Evolutionary conservation across 2,329 filamentous ascomycete species (phyloP), one percentile per base, ranked within the genome.

Genomic region (Fusarium pseudograminearum): DNA sequence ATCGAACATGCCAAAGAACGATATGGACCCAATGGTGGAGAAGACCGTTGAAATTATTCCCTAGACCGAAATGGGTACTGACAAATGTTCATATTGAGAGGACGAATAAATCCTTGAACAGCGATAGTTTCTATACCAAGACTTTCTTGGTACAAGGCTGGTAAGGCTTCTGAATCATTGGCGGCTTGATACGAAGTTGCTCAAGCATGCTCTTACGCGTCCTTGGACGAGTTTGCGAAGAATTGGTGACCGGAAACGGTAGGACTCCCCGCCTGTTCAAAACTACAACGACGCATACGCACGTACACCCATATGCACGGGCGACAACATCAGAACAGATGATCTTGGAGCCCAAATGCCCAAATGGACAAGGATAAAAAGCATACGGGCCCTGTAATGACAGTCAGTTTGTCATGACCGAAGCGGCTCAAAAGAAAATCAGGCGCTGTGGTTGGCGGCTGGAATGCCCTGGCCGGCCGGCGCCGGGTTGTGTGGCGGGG

Each of bases 401-500:
- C 26, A 53, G 45, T 47, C 31, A 47, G 50, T 41, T 50, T 61
- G 31, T 33, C 11, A 48, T 36, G 31, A 44, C 52, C 22, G 20
- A 42, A 51, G 47, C 18, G 30, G 24, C 34, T 70, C 40, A 42
- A 60, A 31, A 38, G 26, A 36, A 55, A 18, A 52, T 42, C 41
- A 60, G 31, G 48, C 28, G 30, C 30, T 50, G 15, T 52, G 56
- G 50, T 50, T 41, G 52, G 47, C 57, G 60, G 69, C 59, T 67
- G 51, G 70, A 47, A 58, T 53, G 45, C 33, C 26, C 41, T 65
- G 31, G 46, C 62, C 50, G 60, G 62, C 45, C 38, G 52, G 57
- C 47, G 61, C 61, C 55, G 55, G 66, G 16, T 20, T 64, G 50
- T 22, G 57, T 61, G 54, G 70, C 48, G 70, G 67, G 57, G 54